Evolutionary conservation across 1,284 basidiomycete genomes (phyloP), one percentile per base, ranked within the genome.

Genomic region (Leucoagaricus sp.): DNA sequence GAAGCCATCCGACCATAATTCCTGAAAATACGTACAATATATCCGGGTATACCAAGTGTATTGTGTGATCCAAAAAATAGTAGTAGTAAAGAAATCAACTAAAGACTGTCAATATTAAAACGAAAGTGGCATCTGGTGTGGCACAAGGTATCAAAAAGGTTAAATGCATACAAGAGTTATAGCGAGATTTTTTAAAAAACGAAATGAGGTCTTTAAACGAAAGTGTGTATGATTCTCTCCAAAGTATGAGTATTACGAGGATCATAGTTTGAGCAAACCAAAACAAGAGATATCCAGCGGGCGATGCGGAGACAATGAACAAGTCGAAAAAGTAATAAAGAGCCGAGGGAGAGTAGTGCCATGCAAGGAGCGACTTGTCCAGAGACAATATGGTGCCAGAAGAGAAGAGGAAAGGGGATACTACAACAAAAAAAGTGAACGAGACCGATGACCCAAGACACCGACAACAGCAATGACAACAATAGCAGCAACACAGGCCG

Each of bases 211-310:
- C 7, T 48, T 53, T 50, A 51, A 61, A 57, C 38, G 55, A 58
- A 34, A 49, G 61, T 58, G 57, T 44, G 49, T 46, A 47, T 48
- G 59, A 57, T 58, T 58, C 54, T 53, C 49, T 6, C n/a, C n/a
- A n/a, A 25, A 54, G 42, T n/a, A 38, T 57, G 50, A 64, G 59
- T 61, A 65, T 48, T 44, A 55, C n/a, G n/a, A 64, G 58, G 60
- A 63, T 58, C 62, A 64, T 64, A 67, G 60, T 57, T 60, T 63
- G 63, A 61, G 59, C 50, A 58, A 41, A 58, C 49, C 33, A 42
- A 28, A 52, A 51, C 29, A 53, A 45, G 48, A 23, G 45, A 26
- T 21, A 23, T 15, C 19, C 23, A 23, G 23, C 40, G n/a, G n/a
- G n/a, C n/a, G n/a, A n/a, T n/a, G n/a, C n/a, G n/a, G n/a, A 41